These are phyloP conservation scores for Acanthamoeba triangularis DNA, from an alignment of 208 protist species.

Conservation along the genomic window DNA sequence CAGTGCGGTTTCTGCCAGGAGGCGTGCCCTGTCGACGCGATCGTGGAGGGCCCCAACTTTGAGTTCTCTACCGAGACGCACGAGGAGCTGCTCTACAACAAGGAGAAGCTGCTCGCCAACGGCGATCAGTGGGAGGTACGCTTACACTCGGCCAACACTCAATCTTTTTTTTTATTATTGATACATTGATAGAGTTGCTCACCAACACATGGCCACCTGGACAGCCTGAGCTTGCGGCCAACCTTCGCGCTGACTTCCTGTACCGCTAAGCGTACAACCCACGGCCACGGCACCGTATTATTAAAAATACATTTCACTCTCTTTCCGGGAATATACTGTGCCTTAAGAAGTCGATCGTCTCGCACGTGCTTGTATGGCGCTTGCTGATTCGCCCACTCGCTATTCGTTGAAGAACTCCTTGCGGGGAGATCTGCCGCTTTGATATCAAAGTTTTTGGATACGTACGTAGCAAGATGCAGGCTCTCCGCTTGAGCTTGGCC, in stretches of 20 bases:
- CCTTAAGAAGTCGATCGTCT: no score
- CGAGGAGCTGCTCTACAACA: constrained; percentile 94
- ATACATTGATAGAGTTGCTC: background rate
- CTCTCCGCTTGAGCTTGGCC: no score
- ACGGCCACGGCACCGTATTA: no score
- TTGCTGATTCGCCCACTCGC: no score
- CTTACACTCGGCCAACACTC: no score
- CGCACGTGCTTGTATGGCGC: no score
- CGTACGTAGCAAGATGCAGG: no score
- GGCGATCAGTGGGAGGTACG: constrained; percentile 87
- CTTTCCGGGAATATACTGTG: no score
- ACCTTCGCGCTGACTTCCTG: constrained; percentile 89
- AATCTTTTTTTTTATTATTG: constrained; percentile 16
- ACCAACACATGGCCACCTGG: background rate
- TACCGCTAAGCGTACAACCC: constrained; percentile 91
- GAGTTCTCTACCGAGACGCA: constrained; percentile 93
- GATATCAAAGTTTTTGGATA: no score
- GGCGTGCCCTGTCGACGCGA: constrained; percentile 94
- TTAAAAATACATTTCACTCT: no score
- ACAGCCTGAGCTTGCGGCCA: constrained; percentile 91
- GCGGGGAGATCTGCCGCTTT: no score
- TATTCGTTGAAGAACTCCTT: no score
- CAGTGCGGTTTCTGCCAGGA: constrained; percentile 93
- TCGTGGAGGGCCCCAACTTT: constrained; percentile 94
- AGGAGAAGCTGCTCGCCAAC: constrained; percentile 93